phyloP scores from a whole-genome alignment of 352 stramenopile species.

The Pythium phragmitis region DNA sequence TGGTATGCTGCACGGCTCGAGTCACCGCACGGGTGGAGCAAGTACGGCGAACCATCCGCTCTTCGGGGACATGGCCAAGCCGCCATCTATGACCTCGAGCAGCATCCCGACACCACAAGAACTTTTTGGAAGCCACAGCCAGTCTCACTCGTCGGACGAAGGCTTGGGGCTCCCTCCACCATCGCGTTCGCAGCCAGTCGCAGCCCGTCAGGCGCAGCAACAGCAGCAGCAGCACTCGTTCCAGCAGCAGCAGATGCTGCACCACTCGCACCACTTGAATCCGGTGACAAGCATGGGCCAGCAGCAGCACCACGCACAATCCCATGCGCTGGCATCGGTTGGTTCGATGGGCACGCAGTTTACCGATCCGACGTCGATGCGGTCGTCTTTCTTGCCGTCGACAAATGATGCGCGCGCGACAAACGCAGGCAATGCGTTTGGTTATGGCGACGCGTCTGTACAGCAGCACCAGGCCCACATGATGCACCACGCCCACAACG shows the following conservation, averaged over 20 bases:
- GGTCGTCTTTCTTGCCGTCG: slow-evolving; percentile 13
- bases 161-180: slow-evolving; percentile 49
- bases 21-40: slow-evolving; percentile 1
- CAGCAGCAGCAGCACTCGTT: slow-evolving; percentile 24
- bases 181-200: slow-evolving; percentile 10
- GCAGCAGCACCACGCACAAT: slow-evolving; percentile 19
- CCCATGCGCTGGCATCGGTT: slow-evolving; percentile 12
- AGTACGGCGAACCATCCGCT: slow-evolving; percentile 2
- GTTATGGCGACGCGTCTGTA: slow-evolving; percentile 6
- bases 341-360: slow-evolving; percentile 16
- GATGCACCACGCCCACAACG: slow-evolving; percentile 21
- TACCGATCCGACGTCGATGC: slow-evolving; percentile 16
- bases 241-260: slow-evolving; percentile 29
- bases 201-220: slow-evolving; percentile 15
- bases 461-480: slow-evolving; percentile 16
- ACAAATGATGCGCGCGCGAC: slow-evolving; percentile 13
- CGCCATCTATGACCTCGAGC: slow-evolving; percentile 15
- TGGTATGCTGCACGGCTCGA: slow-evolving; percentile 17
- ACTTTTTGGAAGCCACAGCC: slow-evolving; percentile 35
- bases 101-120: slow-evolving; percentile 23
- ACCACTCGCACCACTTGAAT: slow-evolving; percentile 18
- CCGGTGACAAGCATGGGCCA: slow-evolving; percentile 16
- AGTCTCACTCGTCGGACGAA: slow-evolving; percentile 59
- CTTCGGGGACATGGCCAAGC: slow-evolving; percentile 18
- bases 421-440: slow-evolving; percentile 12